These are phyloP conservation scores for Tricholoma matsutake DNA, from an alignment of 768 basidiomycete species.

Conservation along the genomic window DNA sequence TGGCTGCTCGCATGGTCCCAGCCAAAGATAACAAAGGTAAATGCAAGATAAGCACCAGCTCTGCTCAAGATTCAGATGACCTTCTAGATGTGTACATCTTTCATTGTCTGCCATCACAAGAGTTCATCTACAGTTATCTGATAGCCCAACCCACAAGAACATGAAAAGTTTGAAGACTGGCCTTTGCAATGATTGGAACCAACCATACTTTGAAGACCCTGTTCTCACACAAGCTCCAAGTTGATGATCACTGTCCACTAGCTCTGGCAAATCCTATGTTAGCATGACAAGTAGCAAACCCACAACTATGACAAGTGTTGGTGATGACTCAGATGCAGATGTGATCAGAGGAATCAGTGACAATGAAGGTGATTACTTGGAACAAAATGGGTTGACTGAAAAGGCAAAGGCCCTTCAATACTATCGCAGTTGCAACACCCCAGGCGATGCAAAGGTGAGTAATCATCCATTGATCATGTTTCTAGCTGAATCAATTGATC, in stretches of 20 bases:
- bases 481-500: too few species aligned
- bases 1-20: neutral
- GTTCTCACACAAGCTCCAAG: neutral
- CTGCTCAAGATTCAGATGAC: too few species aligned
- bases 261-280: neutral
- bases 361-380: neutral
- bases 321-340: neutral
- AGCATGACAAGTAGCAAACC: neutral
- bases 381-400: neutral
- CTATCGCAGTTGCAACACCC: neutral
- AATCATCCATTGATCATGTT: neutral
- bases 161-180: neutral
- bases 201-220: neutral
- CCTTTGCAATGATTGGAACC: neutral
- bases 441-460: neutral
- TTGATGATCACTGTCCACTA: neutral
- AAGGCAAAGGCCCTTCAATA: neutral
- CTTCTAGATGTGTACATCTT: neutral
- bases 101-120: too few species aligned
- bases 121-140: too few species aligned
- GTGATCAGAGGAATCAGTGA: neutral
- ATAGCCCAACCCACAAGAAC: neutral
- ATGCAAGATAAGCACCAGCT: neutral
- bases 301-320: neutral
- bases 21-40: neutral